A percentile compares a stretch with the other conserved stretches of the same genome.
These are phyloP conservation scores for Trichosporon sp. DNA, from an alignment of 1,284 basidiomycete species.

Conservation along the genomic window DNA sequence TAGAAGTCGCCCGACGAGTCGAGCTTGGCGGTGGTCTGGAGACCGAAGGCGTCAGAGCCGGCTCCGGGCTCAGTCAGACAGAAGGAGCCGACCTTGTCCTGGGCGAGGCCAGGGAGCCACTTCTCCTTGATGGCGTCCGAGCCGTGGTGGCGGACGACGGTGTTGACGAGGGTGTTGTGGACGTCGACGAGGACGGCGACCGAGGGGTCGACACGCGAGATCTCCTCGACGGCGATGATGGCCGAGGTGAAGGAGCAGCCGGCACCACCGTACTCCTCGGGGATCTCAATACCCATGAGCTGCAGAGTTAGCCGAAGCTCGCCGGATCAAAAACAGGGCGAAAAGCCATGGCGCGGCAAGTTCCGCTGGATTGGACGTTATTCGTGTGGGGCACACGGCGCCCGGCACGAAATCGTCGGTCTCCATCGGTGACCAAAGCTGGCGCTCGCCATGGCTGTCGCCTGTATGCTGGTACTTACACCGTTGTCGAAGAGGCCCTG, in stretches of 20 bases:
- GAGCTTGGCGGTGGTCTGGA: slow-evolving; percentile 86
- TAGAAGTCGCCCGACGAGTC: slow-evolving; percentile 51
- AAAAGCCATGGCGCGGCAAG: not conserved
- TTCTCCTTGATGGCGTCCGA: slow-evolving; percentile 78
- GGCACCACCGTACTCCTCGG: slow-evolving; percentile 75
- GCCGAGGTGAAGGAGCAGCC: slow-evolving; percentile 91
- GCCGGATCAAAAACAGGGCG: not conserved
- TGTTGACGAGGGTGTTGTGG: slow-evolving; percentile 97
- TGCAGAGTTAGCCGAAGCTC: slow-evolving; percentile 40
- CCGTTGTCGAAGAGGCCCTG: slow-evolving; percentile 92
- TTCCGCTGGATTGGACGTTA: not conserved
- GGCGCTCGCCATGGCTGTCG: not conserved
- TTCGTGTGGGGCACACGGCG: not conserved
- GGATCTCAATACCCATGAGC: slow-evolving; percentile 97
- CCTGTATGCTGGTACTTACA: slow-evolving; percentile 54
- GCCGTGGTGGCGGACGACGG: slow-evolving; percentile 83
- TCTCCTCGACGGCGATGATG: slow-evolving; percentile 86
- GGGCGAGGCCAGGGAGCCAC: slow-evolving; percentile 79
- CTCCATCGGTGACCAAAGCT: not conserved
- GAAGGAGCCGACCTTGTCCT: slow-evolving; percentile 85
- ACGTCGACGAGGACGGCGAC: slow-evolving; percentile 97
- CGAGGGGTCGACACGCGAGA: slow-evolving; percentile 92
- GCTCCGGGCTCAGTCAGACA: slow-evolving; percentile 89
- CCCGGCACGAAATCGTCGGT: not conserved
- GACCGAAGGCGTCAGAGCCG: slow-evolving; percentile 94